Evolutionary conservation across 2,329 filamentous ascomycete genomes (phyloP).

Genomic region (Epichloe sylvatica): DNA sequence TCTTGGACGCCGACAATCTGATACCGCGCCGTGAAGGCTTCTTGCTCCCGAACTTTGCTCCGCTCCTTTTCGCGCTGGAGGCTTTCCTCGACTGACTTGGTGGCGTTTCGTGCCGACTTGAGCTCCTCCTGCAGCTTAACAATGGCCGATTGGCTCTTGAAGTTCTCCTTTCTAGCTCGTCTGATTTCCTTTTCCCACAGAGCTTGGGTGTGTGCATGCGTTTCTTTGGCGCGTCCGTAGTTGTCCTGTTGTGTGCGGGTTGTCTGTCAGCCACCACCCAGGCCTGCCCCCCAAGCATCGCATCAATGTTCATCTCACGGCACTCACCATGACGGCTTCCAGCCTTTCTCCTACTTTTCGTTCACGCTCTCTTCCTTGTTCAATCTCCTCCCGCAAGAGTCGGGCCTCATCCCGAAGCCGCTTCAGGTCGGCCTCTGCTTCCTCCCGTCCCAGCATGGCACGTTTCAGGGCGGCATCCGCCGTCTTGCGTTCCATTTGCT

Average conservation of each 20-base stretch:
- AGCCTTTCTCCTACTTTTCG: constrained; percentile 51
- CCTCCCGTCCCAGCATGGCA: constrained; percentile 54
- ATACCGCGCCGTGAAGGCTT: constrained; percentile 54
- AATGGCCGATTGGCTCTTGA: constrained; percentile 56
- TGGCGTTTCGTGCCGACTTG: constrained; percentile 43
- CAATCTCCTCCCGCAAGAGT: constrained; percentile 40
- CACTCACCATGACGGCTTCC: constrained; percentile 53
- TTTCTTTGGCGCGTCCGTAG: constrained; percentile 56
- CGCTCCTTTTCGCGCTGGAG: constrained; percentile 51
- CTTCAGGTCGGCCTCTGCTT: constrained; percentile 55
- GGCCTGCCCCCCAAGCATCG: too few relatives aligned
- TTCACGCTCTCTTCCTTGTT: constrained; percentile 53
- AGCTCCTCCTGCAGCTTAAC: constrained; percentile 64
- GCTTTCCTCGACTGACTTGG: constrained; percentile 42
- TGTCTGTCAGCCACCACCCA: neutral
- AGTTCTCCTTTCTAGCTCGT: constrained; percentile 55
- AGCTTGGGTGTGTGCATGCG: constrained; percentile 49
- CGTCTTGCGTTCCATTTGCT: constrained; percentile 48
- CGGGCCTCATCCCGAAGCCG: constrained; percentile 47
- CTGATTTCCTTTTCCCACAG: constrained; percentile 65
- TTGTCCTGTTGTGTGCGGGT: constrained; percentile 39
- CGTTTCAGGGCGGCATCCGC: constrained; percentile 53
- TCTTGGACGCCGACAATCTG: constrained; percentile 51
- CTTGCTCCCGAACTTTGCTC: constrained; percentile 48
- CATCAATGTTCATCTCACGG: neutral